Evolutionary conservation across 306 rosid genomes (phyloP).

Genomic region (Vigna mungo): DNA sequence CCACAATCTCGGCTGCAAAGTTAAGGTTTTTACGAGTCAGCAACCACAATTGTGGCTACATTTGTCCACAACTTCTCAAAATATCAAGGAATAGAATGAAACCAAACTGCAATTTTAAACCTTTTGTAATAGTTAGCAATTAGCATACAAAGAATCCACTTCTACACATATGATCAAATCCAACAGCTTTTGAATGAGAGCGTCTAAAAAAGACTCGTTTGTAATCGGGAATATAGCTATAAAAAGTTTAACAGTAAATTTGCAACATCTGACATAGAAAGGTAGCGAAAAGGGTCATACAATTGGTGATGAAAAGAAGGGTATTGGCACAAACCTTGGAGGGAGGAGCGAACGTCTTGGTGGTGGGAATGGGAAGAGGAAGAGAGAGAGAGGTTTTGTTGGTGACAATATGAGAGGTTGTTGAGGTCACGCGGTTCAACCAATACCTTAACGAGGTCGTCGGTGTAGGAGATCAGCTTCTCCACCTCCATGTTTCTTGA

Average conservation of each 20-base stretch:
- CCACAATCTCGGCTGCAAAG: too few species aligned
- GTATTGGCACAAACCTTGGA: conserved; percentile 53
- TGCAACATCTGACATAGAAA: conserved; percentile 10
- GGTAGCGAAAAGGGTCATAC: too few species aligned
- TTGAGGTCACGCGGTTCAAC: conserved; percentile 56
- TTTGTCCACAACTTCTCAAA: background rate
- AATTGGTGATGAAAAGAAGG: background rate
- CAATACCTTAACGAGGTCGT: conserved; percentile 64
- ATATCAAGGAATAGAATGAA: background rate
- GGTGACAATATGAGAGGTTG: conserved; percentile 55
- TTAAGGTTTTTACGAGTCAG: too few species aligned
- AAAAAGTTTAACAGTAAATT: conserved; percentile 10
- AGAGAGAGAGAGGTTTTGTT: conserved; percentile 49
- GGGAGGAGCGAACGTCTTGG: conserved; percentile 47
- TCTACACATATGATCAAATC: conserved; percentile 14
- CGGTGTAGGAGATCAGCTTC: conserved; percentile 54
- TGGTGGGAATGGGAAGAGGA: conserved; percentile 64
- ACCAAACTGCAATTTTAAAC: background rate
- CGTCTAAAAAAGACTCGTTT: background rate
- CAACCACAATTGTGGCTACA: background rate
- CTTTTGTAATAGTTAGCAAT: background rate
- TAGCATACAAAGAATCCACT: too few species aligned
- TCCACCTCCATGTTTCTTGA: conserved; percentile 53
- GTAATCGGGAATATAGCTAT: background rate
- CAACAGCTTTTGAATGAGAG: background rate